Evolutionary conservation across 768 basidiomycete genomes (phyloP).

Genomic region (Leccinum sublutescens): DNA sequence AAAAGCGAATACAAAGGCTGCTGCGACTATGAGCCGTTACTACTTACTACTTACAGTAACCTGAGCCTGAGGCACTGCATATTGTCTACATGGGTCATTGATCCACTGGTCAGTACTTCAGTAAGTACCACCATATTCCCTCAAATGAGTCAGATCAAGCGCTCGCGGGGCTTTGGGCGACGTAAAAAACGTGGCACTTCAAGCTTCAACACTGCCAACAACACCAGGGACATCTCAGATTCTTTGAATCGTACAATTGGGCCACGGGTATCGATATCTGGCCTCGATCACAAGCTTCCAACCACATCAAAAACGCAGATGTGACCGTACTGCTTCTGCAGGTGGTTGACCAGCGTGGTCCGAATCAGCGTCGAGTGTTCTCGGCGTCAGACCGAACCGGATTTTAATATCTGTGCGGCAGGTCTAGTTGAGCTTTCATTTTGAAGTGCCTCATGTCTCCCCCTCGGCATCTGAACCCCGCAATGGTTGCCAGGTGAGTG

Average conservation of each 20-base stretch:
- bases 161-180: slow-evolving; percentile 10
- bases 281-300: slow-evolving; percentile 21
- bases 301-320: slow-evolving; percentile 9
- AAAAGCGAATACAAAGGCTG: not conserved
- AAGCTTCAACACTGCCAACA: not conserved
- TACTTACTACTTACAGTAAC: not conserved
- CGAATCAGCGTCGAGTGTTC: slow-evolving; percentile 6
- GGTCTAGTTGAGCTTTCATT: slow-evolving; percentile 24
- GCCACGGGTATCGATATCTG: slow-evolving; percentile 8
- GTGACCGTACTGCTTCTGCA: not conserved
- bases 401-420: slow-evolving; percentile 7
- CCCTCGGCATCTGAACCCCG: slow-evolving; percentile 15
- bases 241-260: slow-evolving; percentile 1
- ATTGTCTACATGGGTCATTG: not conserved
- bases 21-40: slow-evolving; percentile 10
- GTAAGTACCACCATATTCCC: not conserved
- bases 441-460: slow-evolving; percentile 16
- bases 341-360: slow-evolving; percentile 4
- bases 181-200: slow-evolving; percentile 5
- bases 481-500: slow-evolving; percentile 10
- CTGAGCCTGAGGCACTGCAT: not conserved
- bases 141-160: not conserved
- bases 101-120: too few species aligned
- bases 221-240: not conserved
- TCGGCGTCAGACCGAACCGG: slow-evolving; percentile 26